Base-by-base conservation (phyloP, 305 asterid species). In the Solanum hybrid region DNA sequence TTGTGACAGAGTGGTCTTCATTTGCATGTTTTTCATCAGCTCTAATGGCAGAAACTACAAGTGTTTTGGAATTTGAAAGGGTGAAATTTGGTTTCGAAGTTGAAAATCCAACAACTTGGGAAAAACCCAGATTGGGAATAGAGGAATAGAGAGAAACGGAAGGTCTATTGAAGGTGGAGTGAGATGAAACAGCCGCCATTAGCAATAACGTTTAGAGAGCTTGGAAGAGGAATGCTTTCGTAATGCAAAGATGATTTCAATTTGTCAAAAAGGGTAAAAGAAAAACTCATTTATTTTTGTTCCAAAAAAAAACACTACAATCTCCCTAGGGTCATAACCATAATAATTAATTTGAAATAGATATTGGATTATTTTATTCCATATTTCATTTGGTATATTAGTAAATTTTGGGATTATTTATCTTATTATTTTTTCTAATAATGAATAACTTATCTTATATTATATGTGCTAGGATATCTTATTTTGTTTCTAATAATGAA, bases 171-270 rank as follows among this genome's bases (percentile, higher is more conserved):
- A 90, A 79, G 57, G 40, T 88, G 24, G 87, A 61, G 88, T 89
- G 91, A 37, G 93, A 34, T 87, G 95, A 93, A 46, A 92, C 90
- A 67, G 96, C 95, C 94, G 98, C 98, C 98, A 95, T 95, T 83
- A 42, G 74, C 73, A 46, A 83, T 24, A 46, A 40, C 31, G 39
- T 82, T 4, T 28, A 82, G 16, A 82, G 39, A 82, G 71, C 26
- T 82, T 8, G 61, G 36, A 42, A 46, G 69, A 26, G 20, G 14
- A 81, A 81, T 39, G n/a, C 8, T 39, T 16, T 39, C 13, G 9
- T 42, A 79, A 36, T 11, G 85, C 22, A 79, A 22, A 78, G 42
- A 78, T 81, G 8, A 26, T 26, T 81, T 20, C 61, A 81, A 39
- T 40, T 37, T 26, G 36, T 26, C 24, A 40, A 39, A 40, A 37